Conservation (phyloP, 129 eudicot genomes). For the Centaurea solstitialis region DNA sequence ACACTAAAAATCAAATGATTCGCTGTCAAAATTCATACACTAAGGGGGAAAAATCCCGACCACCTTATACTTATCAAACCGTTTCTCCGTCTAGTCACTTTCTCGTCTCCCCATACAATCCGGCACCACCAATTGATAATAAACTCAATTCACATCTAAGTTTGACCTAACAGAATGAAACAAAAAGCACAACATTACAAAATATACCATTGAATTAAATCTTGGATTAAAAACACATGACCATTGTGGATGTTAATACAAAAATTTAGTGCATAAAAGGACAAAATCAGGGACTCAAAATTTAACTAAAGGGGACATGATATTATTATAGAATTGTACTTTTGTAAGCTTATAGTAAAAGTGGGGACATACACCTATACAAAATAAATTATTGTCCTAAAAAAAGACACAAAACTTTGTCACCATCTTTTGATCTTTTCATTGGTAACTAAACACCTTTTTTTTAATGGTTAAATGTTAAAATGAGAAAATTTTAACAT, state of each 20-base stretch:
- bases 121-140: neutral
- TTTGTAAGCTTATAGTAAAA: conserved; percentile 35
- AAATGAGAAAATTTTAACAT: no score
- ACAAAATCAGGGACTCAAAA: conserved; percentile 30
- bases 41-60: neutral
- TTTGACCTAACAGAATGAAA: neutral
- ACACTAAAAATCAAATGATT: neutral
- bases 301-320: conserved; percentile 40
- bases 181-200: neutral
- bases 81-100: neutral
- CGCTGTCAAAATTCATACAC: neutral
- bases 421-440: conserved; percentile 31
- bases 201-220: neutral
- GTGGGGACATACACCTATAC: conserved; percentile 42
- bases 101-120: neutral
- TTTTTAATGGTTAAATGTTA: neutral
- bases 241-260: conserved; percentile 8
- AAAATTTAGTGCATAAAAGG: conserved; percentile 19
- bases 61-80: neutral
- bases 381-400: conserved; percentile 33
- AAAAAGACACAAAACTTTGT: conserved; percentile 40
- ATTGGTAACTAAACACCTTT: neutral
- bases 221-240: conserved; percentile 18
- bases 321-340: conserved; percentile 41
- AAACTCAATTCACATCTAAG: neutral